These are phyloP conservation scores for Plantago ovata DNA, from an alignment of 257 asterid species.

Conservation along the genomic window DNA sequence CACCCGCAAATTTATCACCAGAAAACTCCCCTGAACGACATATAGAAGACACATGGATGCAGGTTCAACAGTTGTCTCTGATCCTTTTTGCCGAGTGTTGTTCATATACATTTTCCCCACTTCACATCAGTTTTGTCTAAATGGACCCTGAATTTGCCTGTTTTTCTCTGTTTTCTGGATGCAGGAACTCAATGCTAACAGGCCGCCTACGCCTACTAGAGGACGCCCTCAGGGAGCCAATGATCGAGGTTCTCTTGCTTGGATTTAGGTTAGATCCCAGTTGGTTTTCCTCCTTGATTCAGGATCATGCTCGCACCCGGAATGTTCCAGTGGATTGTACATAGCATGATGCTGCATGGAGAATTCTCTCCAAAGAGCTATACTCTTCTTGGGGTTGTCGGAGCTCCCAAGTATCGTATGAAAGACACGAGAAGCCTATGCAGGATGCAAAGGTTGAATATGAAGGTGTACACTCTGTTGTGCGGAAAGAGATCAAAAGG, in stretches of 20 bases:
- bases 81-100: too few relatives aligned
- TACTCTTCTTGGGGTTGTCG: slow-evolving; percentile 18
- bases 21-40: slow-evolving; percentile 86
- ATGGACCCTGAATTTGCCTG: slow-evolving; percentile 5
- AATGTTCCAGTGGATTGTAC: slow-evolving; percentile 59
- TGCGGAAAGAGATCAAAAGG: slow-evolving; percentile 26
- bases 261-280: slow-evolving; percentile 61
- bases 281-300: slow-evolving; percentile 41
- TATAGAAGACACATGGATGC: slow-evolving; percentile 96
- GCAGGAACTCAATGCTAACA: slow-evolving; percentile 95
- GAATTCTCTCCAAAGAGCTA: slow-evolving; percentile 20
- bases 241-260: slow-evolving; percentile 94
- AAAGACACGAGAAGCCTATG: slow-evolving; percentile 21
- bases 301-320: slow-evolving; percentile 53
- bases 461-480: slow-evolving; percentile 9
- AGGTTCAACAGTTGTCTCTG: slow-evolving; percentile 41
- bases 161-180: slow-evolving; percentile 8
- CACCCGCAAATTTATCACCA: slow-evolving; percentile 87
- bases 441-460: slow-evolving; percentile 15
- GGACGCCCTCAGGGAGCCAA: slow-evolving; percentile 90
- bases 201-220: slow-evolving; percentile 97
- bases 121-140: background rate
- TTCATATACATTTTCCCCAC: too few relatives aligned
- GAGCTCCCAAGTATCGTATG: slow-evolving; percentile 24
- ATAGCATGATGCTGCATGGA: slow-evolving; percentile 43